Percentiles rank a stretch among this genome's conserved stretches.
Evolutionary conservation across 1,284 basidiomycete genomes (phyloP).

Genomic region (Xerocomus nothofagi): DNA sequence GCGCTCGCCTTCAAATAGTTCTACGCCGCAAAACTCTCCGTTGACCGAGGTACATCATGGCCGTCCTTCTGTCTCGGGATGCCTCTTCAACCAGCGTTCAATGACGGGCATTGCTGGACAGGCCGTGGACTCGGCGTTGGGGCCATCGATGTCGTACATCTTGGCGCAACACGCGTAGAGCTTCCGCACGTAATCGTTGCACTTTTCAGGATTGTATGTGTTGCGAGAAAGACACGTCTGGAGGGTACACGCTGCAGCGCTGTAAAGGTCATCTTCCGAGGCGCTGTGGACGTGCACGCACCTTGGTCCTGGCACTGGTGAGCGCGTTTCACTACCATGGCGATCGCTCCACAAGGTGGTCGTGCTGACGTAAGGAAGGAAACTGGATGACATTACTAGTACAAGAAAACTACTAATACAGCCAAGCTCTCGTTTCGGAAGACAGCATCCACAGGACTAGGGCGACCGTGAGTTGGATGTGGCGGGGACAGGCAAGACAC

Average conservation of each 20-base stretch:
- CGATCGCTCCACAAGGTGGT: slow-evolving; percentile 1
- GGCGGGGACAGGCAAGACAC: not conserved
- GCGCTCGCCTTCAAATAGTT: not conserved
- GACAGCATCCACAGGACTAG: not conserved
- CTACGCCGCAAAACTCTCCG: too few species aligned
- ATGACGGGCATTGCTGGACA: slow-evolving; percentile 60
- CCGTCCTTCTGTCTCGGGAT: slow-evolving; percentile 5
- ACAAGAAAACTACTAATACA: slow-evolving; percentile 7
- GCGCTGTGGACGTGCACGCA: slow-evolving; percentile 6
- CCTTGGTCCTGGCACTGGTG: slow-evolving; percentile 36
- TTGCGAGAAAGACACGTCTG: slow-evolving; percentile 64
- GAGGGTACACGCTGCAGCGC: slow-evolving; percentile 53
- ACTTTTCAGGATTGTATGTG: slow-evolving; percentile 64
- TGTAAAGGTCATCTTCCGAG: not conserved
- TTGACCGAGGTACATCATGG: not conserved
- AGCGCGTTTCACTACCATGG: not conserved
- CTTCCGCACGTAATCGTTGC: slow-evolving; percentile 48
- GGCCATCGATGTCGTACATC: slow-evolving; percentile 51
- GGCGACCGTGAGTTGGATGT: not conserved
- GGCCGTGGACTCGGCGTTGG: slow-evolving; percentile 48
- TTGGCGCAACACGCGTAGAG: slow-evolving; percentile 31
- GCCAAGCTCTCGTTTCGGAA: slow-evolving; percentile 2
- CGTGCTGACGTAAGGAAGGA: too few species aligned
- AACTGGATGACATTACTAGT: too few species aligned
- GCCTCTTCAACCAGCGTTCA: slow-evolving; percentile 54